A percentile compares a stretch with the other conserved stretches of the same genome.
These are phyloP conservation scores for Mortierella sp. DNA, from an alignment of 371 early-diverging fungal species.

Conservation along the genomic window DNA sequence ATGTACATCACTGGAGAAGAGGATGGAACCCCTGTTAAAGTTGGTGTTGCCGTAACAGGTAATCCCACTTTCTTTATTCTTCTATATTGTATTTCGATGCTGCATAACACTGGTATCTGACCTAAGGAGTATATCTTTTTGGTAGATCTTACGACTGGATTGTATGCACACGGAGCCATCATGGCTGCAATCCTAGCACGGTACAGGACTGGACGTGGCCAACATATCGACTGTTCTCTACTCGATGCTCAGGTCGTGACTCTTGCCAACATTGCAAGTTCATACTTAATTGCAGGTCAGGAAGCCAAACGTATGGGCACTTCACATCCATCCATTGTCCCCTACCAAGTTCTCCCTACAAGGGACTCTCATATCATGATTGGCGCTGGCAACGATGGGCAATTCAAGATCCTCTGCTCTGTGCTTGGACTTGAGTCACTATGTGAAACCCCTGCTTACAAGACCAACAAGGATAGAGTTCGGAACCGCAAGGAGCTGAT, in stretches of 20 bases:
- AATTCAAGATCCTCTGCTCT: slow-evolving; percentile 77
- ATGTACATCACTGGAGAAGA: slow-evolving; percentile 96
- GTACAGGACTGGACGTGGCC: slow-evolving; percentile 73
- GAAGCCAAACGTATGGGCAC: slow-evolving; percentile 91
- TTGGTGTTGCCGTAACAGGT: slow-evolving; percentile 96
- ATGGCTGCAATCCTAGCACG: slow-evolving; percentile 89
- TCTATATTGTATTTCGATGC: too few relatives aligned
- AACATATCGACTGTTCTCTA: slow-evolving; percentile 88
- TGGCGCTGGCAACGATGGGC: slow-evolving; percentile 91
- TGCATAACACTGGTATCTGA: too few relatives aligned
- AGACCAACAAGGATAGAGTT: slow-evolving; percentile 80
- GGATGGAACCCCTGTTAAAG: slow-evolving; percentile 89
- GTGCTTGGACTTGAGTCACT: slow-evolving; percentile 66
- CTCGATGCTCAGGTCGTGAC: slow-evolving; percentile 89
- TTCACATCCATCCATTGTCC: slow-evolving; percentile 91
- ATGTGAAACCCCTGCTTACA: slow-evolving; percentile 62
- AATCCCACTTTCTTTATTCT: slow-evolving; percentile 14
- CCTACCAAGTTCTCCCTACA: slow-evolving; percentile 91
- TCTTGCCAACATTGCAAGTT: slow-evolving; percentile 90
- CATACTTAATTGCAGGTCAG: slow-evolving; percentile 83
- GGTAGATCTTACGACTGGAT: slow-evolving; percentile 80
- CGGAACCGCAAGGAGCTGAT: slow-evolving; percentile 76
- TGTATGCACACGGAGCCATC: slow-evolving; percentile 92
- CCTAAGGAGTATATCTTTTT: not conserved
- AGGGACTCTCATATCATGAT: slow-evolving; percentile 85